Base-by-base conservation (phyloP, 441 rosid species). In the Euphorbia schlechtendalii region DNA sequence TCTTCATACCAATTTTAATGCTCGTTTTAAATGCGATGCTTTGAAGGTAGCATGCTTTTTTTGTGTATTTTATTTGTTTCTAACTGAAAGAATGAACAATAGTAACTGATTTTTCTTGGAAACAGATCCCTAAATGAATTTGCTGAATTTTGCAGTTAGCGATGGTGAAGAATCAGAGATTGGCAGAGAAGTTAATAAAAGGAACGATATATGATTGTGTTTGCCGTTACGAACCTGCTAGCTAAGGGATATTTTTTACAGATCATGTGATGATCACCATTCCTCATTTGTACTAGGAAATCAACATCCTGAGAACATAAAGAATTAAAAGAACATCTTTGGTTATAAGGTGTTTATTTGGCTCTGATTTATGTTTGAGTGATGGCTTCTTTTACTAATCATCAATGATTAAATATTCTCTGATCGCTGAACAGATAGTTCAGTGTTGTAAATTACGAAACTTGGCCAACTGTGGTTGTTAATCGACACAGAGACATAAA, bases 111-210 rank as follows among this genome's bases (percentile, higher is more conserved):
- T 20, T n/a, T 15, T n/a, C n/a, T n/a, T n/a, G n/a, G n/a, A n/a
- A n/a, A n/a, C n/a, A n/a, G n/a, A n/a, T n/a, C n/a, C n/a, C n/a
- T n/a, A 66, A 46, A 52, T 28, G 56, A 52, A 17, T 22, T 32
- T 58, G 20, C 51, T 41, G 56, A 65, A 17, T 54, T 72, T 76
- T 78, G 77, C 87, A 94, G 99, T 86, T 94, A 59, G 99, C 99
- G 43, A 94, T 94, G 99, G 98, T 94, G 80, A 91, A 94, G 88
- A 94, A 94, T 68, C 99, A 94, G 70, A 87, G 99, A 74, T 73
- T 95, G 77, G 98, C 98, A 8, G 97, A 88, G 70, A 95, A 95
- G 72, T 76, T 94, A 77, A 85, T 95, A 15, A 51, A 77, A 27
- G 99, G 99, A 61, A 83, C 82, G 74, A 86, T 95, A 69, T 94